Evolutionary conservation across 2,329 filamentous ascomycete genomes (phyloP).

Genomic region (Penicillium fuscoglaucum): DNA sequence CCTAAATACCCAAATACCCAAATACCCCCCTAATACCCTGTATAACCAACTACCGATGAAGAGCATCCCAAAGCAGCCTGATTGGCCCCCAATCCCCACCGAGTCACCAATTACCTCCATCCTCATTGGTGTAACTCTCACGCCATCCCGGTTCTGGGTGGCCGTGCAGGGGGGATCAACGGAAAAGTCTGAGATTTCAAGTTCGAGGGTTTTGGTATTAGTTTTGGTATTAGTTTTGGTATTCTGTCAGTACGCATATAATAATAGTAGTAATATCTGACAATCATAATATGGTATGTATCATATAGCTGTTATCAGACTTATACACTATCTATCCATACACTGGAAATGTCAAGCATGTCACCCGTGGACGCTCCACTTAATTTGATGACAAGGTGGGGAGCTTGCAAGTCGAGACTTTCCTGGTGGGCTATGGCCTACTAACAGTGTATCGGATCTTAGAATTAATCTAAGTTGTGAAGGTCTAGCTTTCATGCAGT

Average conservation of each 20-base stretch:
- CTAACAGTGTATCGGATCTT: background rate
- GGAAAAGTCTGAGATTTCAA: conserved; percentile 10
- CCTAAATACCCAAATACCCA: background rate
- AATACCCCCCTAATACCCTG: conserved; percentile 1
- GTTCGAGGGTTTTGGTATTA: background rate
- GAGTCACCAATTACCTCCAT: conserved; percentile 14
- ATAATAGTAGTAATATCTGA: background rate
- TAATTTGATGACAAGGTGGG: background rate
- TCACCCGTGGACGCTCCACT: background rate
- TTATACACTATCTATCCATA: background rate
- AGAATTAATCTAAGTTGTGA: background rate
- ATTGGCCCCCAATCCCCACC: conserved; percentile 16
- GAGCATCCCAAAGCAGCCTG: conserved; percentile 27
- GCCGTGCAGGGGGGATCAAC: conserved; percentile 21
- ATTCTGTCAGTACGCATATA: background rate
- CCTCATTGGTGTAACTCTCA: conserved; percentile 17
- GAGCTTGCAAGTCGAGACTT: conserved; percentile 3
- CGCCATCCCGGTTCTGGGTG: conserved; percentile 24
- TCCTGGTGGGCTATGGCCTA: background rate
- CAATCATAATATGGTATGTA: no score
- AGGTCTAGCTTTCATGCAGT: background rate
- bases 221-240: background rate
- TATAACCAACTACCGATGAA: conserved; percentile 19
- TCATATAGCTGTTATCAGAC: background rate
- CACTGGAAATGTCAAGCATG: conserved; percentile 1